Evolutionary conservation across 1,284 basidiomycete genomes (phyloP), one percentile per base, ranked within the genome.

Genomic region (Cryptococcus sp.): DNA sequence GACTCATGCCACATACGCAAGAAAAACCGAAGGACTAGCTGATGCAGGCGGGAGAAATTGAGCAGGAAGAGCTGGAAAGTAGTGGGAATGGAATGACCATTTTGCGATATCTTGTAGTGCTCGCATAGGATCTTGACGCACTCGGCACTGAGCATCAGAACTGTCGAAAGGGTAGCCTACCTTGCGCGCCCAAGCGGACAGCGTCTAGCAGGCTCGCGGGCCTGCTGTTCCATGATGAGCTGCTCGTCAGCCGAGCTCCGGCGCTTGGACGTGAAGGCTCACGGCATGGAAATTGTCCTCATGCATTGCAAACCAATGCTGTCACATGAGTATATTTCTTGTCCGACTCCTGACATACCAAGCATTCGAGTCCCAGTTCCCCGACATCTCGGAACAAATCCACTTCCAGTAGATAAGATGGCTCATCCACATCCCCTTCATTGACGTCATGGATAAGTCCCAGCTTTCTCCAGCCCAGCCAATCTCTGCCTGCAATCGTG

Each of bases 1-100:
- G 88, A 91, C 73, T 97, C 92, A 63, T 82, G 84, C 92, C 92
- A 98, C 86, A 98, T 94, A 31, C 90, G 83, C 24, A 92, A 76
- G 78, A 96, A 96, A 78, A 97, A 96, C 51, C 84, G 84, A 24
- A 88, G 83, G 1, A 88, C 87, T 3, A 94, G 78, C 5, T 82
- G 78, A 73, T 98, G 93, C 10, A 94, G 85, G 54, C 83, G 84
- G 60, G 82, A 81, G 68, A 93, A 90, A 62, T 89, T 88, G 55
- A 97, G 80, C 71, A 97, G 86, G 77, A 92, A 91, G 0, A 91
- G 90, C 61, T 90, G 86, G 74, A 90, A 93, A 1, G 85, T 82
- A 1, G 87, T 86, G 3, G 88, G 85, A 1, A 62, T 48, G 22
- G 64, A 63, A 46, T 68, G 65, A 18, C 57, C 62, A 18, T 62